Evolutionary conservation across 208 protist genomes (phyloP), one percentile per base, ranked within the genome.

Genomic region (Trypanosoma mega): DNA sequence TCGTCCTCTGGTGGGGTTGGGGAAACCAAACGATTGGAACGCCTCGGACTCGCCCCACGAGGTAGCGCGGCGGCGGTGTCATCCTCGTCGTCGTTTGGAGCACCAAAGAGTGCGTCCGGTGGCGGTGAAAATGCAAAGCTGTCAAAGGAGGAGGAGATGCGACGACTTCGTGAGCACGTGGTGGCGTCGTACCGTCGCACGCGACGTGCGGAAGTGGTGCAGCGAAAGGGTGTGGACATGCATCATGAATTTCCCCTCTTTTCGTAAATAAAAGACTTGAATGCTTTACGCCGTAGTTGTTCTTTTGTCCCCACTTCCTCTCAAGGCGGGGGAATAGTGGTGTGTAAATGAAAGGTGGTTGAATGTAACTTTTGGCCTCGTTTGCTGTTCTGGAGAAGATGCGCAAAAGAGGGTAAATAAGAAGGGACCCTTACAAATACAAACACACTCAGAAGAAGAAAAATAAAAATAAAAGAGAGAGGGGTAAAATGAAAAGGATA

Each of bases 101-200:
- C n/a, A n/a, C n/a, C n/a, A n/a, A n/a, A n/a, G n/a, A n/a, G n/a
- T n/a, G n/a, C n/a, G n/a, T n/a, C n/a, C n/a, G n/a, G n/a, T n/a
- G n/a, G n/a, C n/a, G n/a, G n/a, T n/a, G n/a, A n/a, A n/a, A n/a
- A n/a, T n/a, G n/a, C n/a, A n/a, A 49, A 20, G 12, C 41, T 58
- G 39, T 67, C 54, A 45, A 88, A 87, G 41, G 64, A 78, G 44
- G 79, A 83, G 56, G 84, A 94, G 54, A 92, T 95, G 72, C 51
- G 79, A 48, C 57, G 75, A 44, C 74, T 95, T 24, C 82, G 88
- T 7, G 78, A 77, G 31, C 68, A 63, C 9, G 88, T 95, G 2
- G 76, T 95, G 82, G 80, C 71, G 29, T 80, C 88, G 16, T 95
- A 95, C 49, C 76, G 84, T 62, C 72, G 72, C 34, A 92, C 81